Evolutionary conservation across 2,329 filamentous ascomycete genomes (phyloP), one percentile per base, ranked within the genome.

Genomic region (Amesomyces nigricolor): DNA sequence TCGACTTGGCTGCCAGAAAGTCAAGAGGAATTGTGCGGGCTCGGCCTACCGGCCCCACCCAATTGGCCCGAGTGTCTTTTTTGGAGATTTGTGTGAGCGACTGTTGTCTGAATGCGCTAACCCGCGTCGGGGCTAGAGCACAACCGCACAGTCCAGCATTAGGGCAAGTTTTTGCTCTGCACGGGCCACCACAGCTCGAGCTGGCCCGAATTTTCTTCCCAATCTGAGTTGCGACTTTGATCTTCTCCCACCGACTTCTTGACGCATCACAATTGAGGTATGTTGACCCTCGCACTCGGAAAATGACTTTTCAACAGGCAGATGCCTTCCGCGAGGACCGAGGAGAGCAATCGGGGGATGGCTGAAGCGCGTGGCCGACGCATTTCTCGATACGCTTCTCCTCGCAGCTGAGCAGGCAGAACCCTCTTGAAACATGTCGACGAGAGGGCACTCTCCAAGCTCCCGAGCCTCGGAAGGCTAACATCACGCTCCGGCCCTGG

Each of bases 371-470:
- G 48, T 56, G 50, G 51, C 49, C 30, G 44, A 51, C 5, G 46
- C 39, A 16, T 26, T 46, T 51, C 51, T 61, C 70, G 82, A 86
- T 82, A 85, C 82, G 78, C 79, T 77, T 78, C 74, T 80, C 78
- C 78, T 77, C 78, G 76, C 77, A 65, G 81, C 72, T 77, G 82
- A 82, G 83, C 82, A 72, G 78, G 82, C 78, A 85, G 83, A 87
- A 85, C 83, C 83, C 82, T 83, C 76, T 74, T 75, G 74, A 73
- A 69, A 61, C 59, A 62, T 54, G 66, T 67, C 67, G 65, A 65
- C 71, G 77, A 81, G 77, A 81, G 82, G 83, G 83, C 82, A 86
- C 83, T 86, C 83, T 86, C 78, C 80, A 78, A 74, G 82, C 82
- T 85, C 76, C 71, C 72, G 65, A 70, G 78, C 78, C 78, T 76